Base-by-base conservation (phyloP, 2,329 filamentous ascomycete genomes). In the Epichloe festucae region DNA sequence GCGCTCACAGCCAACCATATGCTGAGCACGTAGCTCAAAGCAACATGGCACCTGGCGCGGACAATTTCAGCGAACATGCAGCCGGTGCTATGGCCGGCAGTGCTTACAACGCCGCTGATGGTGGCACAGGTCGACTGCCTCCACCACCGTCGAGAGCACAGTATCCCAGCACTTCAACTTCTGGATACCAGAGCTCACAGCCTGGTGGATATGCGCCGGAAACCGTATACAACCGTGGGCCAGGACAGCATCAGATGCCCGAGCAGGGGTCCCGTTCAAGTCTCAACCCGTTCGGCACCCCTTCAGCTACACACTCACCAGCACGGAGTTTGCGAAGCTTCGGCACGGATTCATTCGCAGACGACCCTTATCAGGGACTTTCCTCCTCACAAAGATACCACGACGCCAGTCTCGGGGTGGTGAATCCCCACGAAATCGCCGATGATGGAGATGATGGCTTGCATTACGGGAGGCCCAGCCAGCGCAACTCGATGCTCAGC, bases 371-470 rank as follows among this genome's bases (percentile, higher is more conserved):
- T 63, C 77, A 78, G 51, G 75, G 77, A 57, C 17, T 46, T n/a
- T 19, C 46, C 12, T 8, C 43, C 3, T 50, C 43, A 14, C 38
- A 44, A 4, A 52, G 66, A 40, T 69, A 62, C 67, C 74, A 67
- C 34, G 74, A 75, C 53, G 68, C 74, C 23, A 65, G 70, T 8
- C 67, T 82, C 4, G 77, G 78, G 40, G 70, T 78, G 2, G 77
- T 93, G 53, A 83, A 95, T 63, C 89, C 89, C 3, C 81, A 86
- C 60, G 82, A 84, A 14, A 90, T 95, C 56, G 79, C 78, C 21
- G 90, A 95, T 64, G 90, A 96, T 62, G 89, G 87, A 31, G 90
- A 95, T 61, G 90, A 95, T 63, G 89, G 85, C 1, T 75, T 93
- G 49, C 74, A 78, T 4, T 82, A 78, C 58, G 70, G 66, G 48